Base-by-base conservation (phyloP, 2,329 filamentous ascomycete species). In the Colletotrichum paranaense region DNA sequence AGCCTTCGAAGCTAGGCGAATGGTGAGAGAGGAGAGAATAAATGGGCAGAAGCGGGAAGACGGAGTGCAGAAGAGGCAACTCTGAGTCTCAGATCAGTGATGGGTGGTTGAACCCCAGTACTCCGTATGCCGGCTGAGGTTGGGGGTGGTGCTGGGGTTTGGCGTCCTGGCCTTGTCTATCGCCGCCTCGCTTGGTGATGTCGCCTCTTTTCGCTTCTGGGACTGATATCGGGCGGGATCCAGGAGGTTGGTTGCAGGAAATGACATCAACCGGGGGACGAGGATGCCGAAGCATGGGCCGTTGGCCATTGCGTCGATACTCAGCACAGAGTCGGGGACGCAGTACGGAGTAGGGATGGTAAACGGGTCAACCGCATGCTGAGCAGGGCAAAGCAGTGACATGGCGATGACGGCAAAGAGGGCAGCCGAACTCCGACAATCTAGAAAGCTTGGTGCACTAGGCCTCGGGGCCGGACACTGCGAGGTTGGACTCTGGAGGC, bases 241-340 rank as follows among this genome's bases (percentile, higher is more conserved):
- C 67, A 56, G 56, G 56, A 65, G 67, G 71, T 58, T 73, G 71
- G 71, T 38, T 71, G 62, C 56, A 65, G 56, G 68, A 62, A 26
- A 73, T 73, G 71, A 73, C 60, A 70, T 73, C 56, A 71, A 63
- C 63, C 28, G 68, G 68, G 46, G 46, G 62, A 49, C 26, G 26
- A 57, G 52, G 22, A 24, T 58, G 46, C 65, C 58, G 56, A 64
- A 56, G 49, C 49, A 32, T 62, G 32, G 38, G 63, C 56, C 22
- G 46, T 26, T 38, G 46, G 64, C 46, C 63, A 62, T 62, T 35
- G 46, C 52, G 49, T 55, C 30, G 28, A 64, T 26, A 30, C 30
- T 42, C 32, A 9, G 30, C n/a, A 59, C 19, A 7, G 32, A 6
- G 19, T 22, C n/a, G 19, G 55, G 19, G 26, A 19, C 19, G 55